phyloP scores from a whole-genome alignment of 345 rosid genomes.

The Excoecaria cochinchinensis region DNA sequence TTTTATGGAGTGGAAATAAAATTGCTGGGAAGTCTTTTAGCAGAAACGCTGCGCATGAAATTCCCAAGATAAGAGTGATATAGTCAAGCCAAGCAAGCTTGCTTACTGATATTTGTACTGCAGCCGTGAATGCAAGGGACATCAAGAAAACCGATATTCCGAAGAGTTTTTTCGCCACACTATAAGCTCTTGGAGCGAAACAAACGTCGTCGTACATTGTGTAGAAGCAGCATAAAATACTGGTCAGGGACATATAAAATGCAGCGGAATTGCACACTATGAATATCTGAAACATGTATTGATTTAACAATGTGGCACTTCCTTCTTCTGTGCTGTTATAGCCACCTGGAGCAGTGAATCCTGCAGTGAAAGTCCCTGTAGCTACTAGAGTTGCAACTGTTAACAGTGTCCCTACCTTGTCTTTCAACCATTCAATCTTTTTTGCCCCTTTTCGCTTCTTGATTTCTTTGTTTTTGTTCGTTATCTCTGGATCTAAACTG shows the following conservation, averaged over 20 bases:
- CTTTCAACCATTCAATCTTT: not conserved
- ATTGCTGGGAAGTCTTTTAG: too few species aligned
- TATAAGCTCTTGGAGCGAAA: not conserved
- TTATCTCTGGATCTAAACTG: not conserved
- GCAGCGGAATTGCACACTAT: not conserved
- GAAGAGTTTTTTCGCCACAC: not conserved
- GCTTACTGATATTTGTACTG: not conserved
- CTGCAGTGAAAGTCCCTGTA: not conserved
- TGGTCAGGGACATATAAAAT: not conserved
- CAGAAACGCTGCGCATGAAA: not conserved
- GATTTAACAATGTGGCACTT: not conserved
- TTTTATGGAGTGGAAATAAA: too few species aligned
- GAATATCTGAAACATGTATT: not conserved
- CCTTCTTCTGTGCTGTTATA: conserved; percentile 1
- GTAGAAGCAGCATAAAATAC: not conserved
- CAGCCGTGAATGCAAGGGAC: not conserved
- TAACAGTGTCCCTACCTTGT: not conserved
- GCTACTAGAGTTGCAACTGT: not conserved
- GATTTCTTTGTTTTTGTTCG: not conserved
- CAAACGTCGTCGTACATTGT: not conserved
- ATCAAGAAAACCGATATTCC: not conserved
- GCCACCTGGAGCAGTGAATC: not conserved
- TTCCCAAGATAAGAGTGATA: not conserved
- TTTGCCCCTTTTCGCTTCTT: not conserved
- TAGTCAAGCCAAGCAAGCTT: not conserved